Conservation (phyloP, 257 asterid genomes). For the Solanum rostratum region DNA sequence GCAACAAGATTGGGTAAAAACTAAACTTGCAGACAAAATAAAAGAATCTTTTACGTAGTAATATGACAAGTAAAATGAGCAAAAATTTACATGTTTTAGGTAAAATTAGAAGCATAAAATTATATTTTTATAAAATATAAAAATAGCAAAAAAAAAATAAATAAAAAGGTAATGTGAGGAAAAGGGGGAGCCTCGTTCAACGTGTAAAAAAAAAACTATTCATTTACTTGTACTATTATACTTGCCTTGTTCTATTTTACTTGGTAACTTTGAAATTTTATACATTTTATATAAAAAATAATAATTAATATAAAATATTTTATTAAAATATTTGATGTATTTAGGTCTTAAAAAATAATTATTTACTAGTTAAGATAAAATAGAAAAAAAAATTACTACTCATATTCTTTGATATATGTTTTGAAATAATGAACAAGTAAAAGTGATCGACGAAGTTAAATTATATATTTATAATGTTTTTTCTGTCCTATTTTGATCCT, state of each 20-base stretch:
- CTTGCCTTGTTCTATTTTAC: background rate
- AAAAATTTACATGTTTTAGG: background rate
- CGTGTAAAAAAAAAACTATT: background rate
- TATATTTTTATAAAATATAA: background rate
- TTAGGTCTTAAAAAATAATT: background rate
- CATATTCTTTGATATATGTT: too few species aligned
- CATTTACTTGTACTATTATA: background rate
- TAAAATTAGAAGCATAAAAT: background rate
- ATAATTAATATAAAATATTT: too few species aligned
- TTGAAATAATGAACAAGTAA: too few species aligned
- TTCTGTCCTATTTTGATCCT: background rate
- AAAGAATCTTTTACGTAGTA: background rate
- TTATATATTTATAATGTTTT: too few species aligned
- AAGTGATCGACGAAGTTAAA: too few species aligned
- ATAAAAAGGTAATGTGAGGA: constrained; percentile 5
- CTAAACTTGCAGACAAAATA: background rate
- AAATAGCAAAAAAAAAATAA: background rate
- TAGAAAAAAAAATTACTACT: too few species aligned
- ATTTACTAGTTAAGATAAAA: too few species aligned
- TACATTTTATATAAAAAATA: background rate
- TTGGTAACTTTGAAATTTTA: background rate
- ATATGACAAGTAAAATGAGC: background rate
- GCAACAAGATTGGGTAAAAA: background rate
- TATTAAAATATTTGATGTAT: background rate
- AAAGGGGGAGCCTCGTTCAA: constrained; percentile 21